These are phyloP conservation scores for Neospora caninum DNA, from an alignment of 169 alveolate genomes.

Conservation along the genomic window DNA sequence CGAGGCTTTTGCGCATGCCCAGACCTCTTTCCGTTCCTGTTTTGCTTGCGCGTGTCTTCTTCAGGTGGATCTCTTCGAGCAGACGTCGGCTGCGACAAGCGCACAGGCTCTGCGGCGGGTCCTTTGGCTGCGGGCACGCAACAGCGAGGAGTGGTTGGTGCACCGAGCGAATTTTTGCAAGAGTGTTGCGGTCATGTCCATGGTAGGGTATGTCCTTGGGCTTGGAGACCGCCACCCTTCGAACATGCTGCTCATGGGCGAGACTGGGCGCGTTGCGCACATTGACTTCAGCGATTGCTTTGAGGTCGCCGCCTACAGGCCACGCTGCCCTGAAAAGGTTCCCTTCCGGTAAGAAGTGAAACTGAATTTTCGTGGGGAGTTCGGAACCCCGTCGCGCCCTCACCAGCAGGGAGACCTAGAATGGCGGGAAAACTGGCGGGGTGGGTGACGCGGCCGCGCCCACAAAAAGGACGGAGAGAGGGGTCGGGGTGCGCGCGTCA, in stretches of 20 bases:
- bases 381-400: no score
- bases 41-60: background rate
- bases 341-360: conserved; percentile 81
- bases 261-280: conserved; percentile 83
- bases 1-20: background rate
- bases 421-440: background rate
- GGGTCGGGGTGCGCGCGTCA: no score
- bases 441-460: background rate
- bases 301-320: conserved; percentile 92
- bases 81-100: conserved; percentile 43
- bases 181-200: conserved; percentile 18
- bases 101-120: conserved; percentile 82
- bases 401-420: background rate
- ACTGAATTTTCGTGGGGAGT: background rate
- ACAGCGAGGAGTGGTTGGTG: conserved; percentile 87
- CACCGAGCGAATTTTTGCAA: conserved; percentile 76
- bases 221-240: conserved; percentile 94
- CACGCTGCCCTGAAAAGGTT: conserved; percentile 90
- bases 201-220: conserved; percentile 89
- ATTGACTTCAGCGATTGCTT: conserved; percentile 94
- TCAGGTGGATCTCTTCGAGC: conserved; percentile 57
- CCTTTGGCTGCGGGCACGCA: conserved; percentile 86
- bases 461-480: background rate
- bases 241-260: conserved; percentile 86
- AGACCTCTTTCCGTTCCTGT: no score